Evolutionary conservation across 257 asterid genomes (phyloP).

Genomic region (Solanum gandarillasii): DNA sequence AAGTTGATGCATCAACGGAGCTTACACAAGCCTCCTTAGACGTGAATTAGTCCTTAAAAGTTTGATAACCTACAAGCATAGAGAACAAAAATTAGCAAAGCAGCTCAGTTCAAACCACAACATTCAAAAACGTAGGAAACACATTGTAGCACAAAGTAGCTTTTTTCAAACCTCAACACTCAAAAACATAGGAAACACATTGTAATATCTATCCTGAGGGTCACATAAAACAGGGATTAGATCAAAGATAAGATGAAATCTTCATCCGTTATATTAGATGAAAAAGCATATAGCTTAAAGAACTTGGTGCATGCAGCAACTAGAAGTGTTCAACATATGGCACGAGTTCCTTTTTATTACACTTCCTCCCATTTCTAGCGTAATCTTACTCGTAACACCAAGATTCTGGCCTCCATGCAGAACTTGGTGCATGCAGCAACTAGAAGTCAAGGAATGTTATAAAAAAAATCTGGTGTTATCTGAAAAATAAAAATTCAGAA

Average conservation of each 20-base stretch:
- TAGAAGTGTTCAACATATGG: not conserved
- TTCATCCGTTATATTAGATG: not conserved
- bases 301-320: no score
- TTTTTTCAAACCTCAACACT: not conserved
- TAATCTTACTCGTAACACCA: not conserved
- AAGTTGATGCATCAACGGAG: not conserved
- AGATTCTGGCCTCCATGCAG: not conserved
- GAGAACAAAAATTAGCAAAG: not conserved
- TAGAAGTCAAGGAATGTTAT: not conserved
- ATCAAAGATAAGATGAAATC: not conserved
- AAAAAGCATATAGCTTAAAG: not conserved
- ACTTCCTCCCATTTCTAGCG: not conserved
- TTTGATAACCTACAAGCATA: slow-evolving; percentile 65
- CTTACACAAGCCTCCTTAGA: slow-evolving; percentile 91
- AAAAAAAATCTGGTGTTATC: not conserved
- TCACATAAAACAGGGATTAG: not conserved
- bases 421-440: not conserved
- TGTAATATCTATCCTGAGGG: not conserved
- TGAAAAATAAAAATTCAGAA: not conserved
- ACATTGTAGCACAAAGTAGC: not conserved
- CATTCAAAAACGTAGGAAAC: not conserved
- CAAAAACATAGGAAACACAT: not conserved
- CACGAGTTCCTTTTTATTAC: not conserved
- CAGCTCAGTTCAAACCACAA: not conserved
- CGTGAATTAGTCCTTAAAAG: slow-evolving; percentile 75